Evolutionary conservation across 2,329 filamentous ascomycete genomes (phyloP), one percentile per base, ranked within the genome.

Genomic region (Penicillium sumatraense): DNA sequence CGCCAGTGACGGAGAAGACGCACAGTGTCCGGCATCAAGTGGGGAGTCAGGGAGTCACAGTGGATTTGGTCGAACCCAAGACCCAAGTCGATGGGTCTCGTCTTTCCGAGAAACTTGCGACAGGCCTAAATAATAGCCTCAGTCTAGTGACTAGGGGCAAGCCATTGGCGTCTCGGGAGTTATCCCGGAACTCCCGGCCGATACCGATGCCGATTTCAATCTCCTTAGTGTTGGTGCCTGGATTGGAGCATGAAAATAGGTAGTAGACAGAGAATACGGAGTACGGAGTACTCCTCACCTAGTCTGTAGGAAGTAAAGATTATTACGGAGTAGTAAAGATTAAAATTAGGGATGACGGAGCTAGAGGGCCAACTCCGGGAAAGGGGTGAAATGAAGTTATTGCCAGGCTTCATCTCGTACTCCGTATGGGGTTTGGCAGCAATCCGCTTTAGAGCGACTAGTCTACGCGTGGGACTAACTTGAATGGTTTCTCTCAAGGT

Each of bases 41-140:
- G 42, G 24, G n/a, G 42, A 33, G 27, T 6, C 42, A 27, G 24
- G n/a, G 42, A 33, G 27, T 6, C 42, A 9, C 16, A 11, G 42
- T 46, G 42, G 42, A 18, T 31, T 14, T 46, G 10, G 9, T 31
- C 11, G 42, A 46, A 46, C 42, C 42, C 42, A 46, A 21, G 42
- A 46, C 42, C 41, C 42, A 46, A 46, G 26, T 16, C 26, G 42
- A 46, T 46, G 42, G 42, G 42, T 31, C 42, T 9, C 27, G 18
- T 29, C 3, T 20, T 35, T 35, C 21, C 46, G 31, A 51, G 24
- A 21, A 41, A 41, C 38, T 18, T 31, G 24, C 26, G 48, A 51
- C 36, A 51, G 26, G 38, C 31, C 24, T 51, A 33, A 44, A 42
- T 29, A 51, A 51, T 51, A 51, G 48, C 48, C 36, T 51, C 48